These are phyloP conservation scores for Carex pumila DNA, from an alignment of 176 grass and related monocot genomes.

Conservation along the genomic window DNA sequence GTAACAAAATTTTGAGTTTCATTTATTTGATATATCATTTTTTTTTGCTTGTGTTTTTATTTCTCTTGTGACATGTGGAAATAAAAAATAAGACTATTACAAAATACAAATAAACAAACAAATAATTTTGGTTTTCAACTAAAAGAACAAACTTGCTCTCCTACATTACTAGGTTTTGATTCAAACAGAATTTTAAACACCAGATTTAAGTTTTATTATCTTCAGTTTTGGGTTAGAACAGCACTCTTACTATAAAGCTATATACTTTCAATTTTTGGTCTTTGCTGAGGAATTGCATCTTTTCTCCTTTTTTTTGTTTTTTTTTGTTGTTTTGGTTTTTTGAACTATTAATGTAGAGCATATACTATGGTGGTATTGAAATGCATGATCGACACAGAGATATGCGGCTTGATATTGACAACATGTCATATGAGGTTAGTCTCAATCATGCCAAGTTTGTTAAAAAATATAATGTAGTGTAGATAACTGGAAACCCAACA, in stretches of 20 bases:
- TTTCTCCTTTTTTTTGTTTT: too few species aligned
- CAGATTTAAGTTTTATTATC: neutral
- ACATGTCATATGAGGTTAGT: constrained; percentile 36
- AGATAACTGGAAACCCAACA: neutral
- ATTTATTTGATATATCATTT: neutral
- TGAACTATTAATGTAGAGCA: neutral
- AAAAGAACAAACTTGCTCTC: neutral
- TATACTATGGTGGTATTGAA: constrained; percentile 26
- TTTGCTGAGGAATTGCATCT: neutral
- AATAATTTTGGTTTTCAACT: neutral
- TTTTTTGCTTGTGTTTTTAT: neutral
- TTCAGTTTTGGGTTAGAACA: neutral
- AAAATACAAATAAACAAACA: neutral
- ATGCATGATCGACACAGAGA: constrained; percentile 34
- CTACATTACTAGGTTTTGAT: neutral
- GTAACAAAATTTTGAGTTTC: neutral
- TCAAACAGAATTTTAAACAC: neutral
- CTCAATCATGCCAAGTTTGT: neutral
- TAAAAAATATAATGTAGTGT: neutral
- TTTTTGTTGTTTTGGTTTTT: neutral
- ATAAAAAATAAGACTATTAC: neutral
- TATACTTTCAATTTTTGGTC: neutral
- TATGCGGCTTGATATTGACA: constrained; percentile 32
- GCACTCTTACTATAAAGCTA: neutral
- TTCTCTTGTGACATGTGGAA: neutral